Base-by-base conservation (phyloP, 2,329 filamentous ascomycete species). In the Trichoderma harzianum region DNA sequence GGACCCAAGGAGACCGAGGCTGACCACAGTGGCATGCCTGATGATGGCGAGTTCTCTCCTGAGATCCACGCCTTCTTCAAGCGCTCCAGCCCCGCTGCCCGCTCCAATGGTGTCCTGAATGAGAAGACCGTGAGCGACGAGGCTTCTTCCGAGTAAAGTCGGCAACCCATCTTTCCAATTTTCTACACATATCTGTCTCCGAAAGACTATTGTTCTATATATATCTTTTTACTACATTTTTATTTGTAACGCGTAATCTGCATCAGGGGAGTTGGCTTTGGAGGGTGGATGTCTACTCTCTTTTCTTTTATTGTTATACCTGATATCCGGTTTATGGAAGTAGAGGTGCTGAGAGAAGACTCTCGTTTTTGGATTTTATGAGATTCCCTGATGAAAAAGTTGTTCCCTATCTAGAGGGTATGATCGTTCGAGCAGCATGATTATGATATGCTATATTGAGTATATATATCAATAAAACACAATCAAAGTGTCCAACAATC, bases 21-120 rank as follows among this genome's bases (percentile, higher is more conserved):
- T 53, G 75, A 79, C 65, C 79, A 82, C 62, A 72, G 76, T 63
- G 77, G 77, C 61, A 79, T 83, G 72, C 79, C 83, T 43, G 82
- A 86, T 3, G 83, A 84, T 43, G 84, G 86, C 72, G 84, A 86
- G 66, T 86, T 87, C 74, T 87, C 85, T 7, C 81, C 83, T 21
- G 84, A 87, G 76, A 88, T 88, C 43, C 84, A 87, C 76, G 80
- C 83, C 53, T 89, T 88, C 79, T 89, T 89, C 79, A 81, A 83
- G 77, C 79, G 81, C 63, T 83, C 81, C 3, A 81, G 77, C 71
- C 81, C 81, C 66, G 11, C 26, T 68, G 28, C 69, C 36, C 21
- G 55, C 47, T 66, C 72, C 18, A 69, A 69, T 24, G 76, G 74
- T n/a, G 55, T 78, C 11, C 77, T 77, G 58, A 80, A 81, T 75